Percentiles rank a stretch among this genome's conserved stretches.
phyloP scores from a whole-genome alignment of 495 filamentous ascomycete species.

The Margaritispora aquatica region DNA sequence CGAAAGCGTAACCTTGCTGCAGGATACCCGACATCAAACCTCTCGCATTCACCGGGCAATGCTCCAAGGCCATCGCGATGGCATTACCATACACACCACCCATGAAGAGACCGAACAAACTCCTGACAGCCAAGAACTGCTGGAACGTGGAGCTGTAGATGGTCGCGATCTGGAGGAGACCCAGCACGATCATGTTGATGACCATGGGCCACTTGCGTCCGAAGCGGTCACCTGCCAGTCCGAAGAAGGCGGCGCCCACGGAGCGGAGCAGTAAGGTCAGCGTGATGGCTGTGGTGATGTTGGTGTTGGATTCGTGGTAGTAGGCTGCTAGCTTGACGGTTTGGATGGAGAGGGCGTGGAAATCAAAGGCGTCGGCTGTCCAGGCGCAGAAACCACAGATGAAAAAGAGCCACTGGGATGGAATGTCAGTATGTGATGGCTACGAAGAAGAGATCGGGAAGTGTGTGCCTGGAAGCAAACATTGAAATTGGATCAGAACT shows the following conservation, averaged over 20 bases:
- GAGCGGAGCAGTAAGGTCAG: slow-evolving; percentile 65
- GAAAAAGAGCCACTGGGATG: slow-evolving; percentile 68
- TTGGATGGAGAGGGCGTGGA: slow-evolving; percentile 69
- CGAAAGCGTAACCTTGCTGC: slow-evolving; percentile 72
- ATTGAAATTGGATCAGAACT: not conserved
- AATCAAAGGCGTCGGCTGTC: slow-evolving; percentile 71
- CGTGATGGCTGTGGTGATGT: slow-evolving; percentile 67
- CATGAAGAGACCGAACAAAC: slow-evolving; percentile 76
- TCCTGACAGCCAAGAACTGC: slow-evolving; percentile 63
- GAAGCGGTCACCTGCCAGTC: slow-evolving; percentile 65
- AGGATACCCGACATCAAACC: slow-evolving; percentile 69
- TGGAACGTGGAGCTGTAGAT: slow-evolving; percentile 62
- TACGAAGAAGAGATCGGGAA: no score
- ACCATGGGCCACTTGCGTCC: slow-evolving; percentile 83
- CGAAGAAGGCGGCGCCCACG: slow-evolving; percentile 64
- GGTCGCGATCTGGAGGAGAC: slow-evolving; percentile 63
- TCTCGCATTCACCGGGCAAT: slow-evolving; percentile 45
- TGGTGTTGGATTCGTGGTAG: slow-evolving; percentile 57
- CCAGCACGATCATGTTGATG: slow-evolving; percentile 59
- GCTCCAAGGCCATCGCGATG: slow-evolving; percentile 75
- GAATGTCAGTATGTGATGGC: no score
- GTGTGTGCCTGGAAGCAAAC: no score
- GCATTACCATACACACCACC: slow-evolving; percentile 77
- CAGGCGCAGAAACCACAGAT: slow-evolving; percentile 56
- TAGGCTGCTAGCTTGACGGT: slow-evolving; percentile 61